phyloP scores from a whole-genome alignment of 768 basidiomycete species.

The Boletus fagicola region DNA sequence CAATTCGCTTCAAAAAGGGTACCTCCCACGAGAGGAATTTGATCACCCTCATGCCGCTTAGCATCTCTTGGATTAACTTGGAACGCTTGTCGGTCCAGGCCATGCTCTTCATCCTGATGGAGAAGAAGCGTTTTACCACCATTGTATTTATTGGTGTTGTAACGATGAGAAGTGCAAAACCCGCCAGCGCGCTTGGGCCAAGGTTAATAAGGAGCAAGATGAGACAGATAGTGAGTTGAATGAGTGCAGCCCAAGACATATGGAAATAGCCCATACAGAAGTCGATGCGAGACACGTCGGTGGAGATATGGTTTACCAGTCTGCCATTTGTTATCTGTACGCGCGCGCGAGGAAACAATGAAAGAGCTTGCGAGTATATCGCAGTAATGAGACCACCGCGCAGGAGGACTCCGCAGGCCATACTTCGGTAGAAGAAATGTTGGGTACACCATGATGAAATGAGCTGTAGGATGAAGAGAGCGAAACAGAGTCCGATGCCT shows the following conservation, averaged over 20 bases:
- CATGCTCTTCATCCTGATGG: conserved; percentile 72
- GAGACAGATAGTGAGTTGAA: conserved; percentile 77
- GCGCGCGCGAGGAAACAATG: conserved; percentile 74
- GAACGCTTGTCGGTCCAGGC: conserved; percentile 88
- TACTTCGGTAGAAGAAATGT: conserved; percentile 80
- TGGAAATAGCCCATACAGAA: conserved; percentile 82
- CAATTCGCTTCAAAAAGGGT: conserved; percentile 75
- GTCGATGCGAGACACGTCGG: conserved; percentile 88
- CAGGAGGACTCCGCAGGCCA: conserved; percentile 73
- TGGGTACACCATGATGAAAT: conserved; percentile 65
- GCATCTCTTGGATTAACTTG: conserved; percentile 84
- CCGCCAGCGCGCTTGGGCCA: conserved; percentile 56
- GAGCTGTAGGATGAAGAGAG: conserved; percentile 66
- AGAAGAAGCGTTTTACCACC: conserved; percentile 64
- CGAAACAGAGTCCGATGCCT: conserved; percentile 76
- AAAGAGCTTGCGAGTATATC: conserved; percentile 76
- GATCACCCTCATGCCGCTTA: conserved; percentile 88
- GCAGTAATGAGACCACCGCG: conserved; percentile 86
- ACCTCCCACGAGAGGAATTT: conserved; percentile 90
- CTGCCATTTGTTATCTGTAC: conserved; percentile 82
- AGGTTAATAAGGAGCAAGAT: conserved; percentile 71
- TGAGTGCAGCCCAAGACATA: conserved; percentile 73
- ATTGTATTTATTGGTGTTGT: conserved; percentile 69
- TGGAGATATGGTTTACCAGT: conserved; percentile 91
- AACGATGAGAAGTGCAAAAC: conserved; percentile 63